Base-by-base conservation (phyloP, 2,329 filamentous ascomycete species). In the Fusarium newnesense region DNA sequence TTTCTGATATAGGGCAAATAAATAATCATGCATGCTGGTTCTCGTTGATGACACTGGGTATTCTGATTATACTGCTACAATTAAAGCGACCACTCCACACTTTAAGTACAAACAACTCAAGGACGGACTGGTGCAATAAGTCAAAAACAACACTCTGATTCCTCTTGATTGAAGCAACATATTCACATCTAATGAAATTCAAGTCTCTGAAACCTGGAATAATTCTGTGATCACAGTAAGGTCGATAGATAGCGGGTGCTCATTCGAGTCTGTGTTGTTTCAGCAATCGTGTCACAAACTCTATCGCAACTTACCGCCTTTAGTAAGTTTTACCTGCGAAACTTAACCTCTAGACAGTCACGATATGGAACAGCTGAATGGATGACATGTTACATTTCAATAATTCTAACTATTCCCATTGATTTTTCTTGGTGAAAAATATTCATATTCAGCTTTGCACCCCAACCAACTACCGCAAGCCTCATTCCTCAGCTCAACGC, bases 401-500 rank as follows among this genome's bases (percentile, higher is more conserved):
- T n/a, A 28, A 11, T 9, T 13, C 19, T 13, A 4, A 18, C 18
- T 26, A 24, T 32, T 34, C 36, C 34, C 4, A 12, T 28, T 50
- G 5, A 36, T 7, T 32, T 43, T 60, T 18, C 26, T 24, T 34
- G 18, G 50, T 60, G 18, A 12, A 32, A 15, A 13, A 34, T 34
- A 21, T 24, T 24, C 24, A 24, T 24, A 32, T 39, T 6, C 9
- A 59, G 32, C 36, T 47, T 26, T 61, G 42, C 32, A 50, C 44
- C 32, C 19, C 56, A 50, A 49, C 56, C 43, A 37, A 49, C 62
- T 24, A 32, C 44, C 16, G 37, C 47, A 62, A 44, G 69, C 46
- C 69, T 72, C 64, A 49, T 59, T 58, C 26, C 69, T 69, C n/a
- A 53, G 32, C 34, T 28, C 36, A 36, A 46, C 58, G 47, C 57